Percentiles rank a stretch among this genome's conserved stretches.
phyloP scores from a whole-genome alignment of 2,329 filamentous ascomycete species.

The Nemania abortiva region DNA sequence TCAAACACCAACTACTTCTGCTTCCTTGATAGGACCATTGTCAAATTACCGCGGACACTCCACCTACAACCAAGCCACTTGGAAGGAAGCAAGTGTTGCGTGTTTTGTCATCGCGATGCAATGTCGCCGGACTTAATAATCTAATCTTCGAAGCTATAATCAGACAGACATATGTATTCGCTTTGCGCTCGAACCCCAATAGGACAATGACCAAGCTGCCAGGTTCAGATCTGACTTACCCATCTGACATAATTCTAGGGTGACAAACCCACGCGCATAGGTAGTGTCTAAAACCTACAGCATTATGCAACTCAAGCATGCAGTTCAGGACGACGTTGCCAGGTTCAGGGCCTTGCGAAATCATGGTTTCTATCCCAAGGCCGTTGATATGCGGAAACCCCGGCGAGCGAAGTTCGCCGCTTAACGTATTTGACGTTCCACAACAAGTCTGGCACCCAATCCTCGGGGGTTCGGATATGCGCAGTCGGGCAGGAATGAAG shows the following conservation, averaged over 20 bases:
- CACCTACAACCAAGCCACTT: background rate
- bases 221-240: constrained; percentile 17
- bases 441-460: constrained; percentile 25
- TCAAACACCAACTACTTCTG: constrained; percentile 12
- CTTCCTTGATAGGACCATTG: background rate
- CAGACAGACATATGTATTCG: constrained; percentile 5
- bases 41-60: background rate
- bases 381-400: constrained; percentile 13
- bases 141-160: constrained; percentile 17
- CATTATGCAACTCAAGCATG: background rate
- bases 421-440: constrained; percentile 4
- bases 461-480: constrained; percentile 24
- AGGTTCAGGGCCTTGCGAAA: constrained; percentile 5
- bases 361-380: background rate
- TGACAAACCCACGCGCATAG: background rate
- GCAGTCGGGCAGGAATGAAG: background rate
- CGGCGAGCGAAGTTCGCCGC: background rate
- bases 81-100: background rate
- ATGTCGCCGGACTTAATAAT: background rate
- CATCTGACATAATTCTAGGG: constrained; percentile 19
- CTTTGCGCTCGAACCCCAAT: constrained; percentile 12
- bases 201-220: constrained; percentile 13
- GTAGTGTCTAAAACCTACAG: background rate
- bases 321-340: background rate
- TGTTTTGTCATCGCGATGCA: constrained; percentile 28